These are phyloP conservation scores for Plectosphaerella plurivora DNA, from an alignment of 2,329 filamentous ascomycete genomes.

Conservation along the genomic window DNA sequence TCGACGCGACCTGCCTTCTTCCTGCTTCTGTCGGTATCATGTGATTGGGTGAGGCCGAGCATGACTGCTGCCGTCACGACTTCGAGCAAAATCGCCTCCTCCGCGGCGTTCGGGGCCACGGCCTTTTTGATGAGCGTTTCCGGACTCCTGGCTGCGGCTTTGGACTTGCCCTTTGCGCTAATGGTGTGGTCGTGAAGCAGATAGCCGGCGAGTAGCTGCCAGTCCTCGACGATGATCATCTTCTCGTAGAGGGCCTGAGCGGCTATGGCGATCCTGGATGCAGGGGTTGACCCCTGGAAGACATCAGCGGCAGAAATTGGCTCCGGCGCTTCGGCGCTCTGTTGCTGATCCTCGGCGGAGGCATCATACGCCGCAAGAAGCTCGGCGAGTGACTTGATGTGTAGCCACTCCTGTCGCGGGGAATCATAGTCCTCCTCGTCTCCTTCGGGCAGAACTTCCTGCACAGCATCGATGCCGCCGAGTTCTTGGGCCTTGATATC, in stretches of 20 bases:
- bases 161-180: conserved; percentile 47
- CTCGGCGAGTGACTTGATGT: conserved; percentile 85
- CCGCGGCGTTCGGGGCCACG: conserved; percentile 67
- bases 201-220: conserved; percentile 87
- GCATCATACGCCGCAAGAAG: conserved; percentile 77
- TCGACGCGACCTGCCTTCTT: conserved; percentile 57
- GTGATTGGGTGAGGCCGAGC: conserved; percentile 60
- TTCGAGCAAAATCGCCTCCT: conserved; percentile 83
- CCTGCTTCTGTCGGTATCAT: conserved; percentile 59
- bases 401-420: conserved; percentile 80
- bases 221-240: conserved; percentile 74
- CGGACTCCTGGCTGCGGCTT: conserved; percentile 49
- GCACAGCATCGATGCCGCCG: conserved; percentile 71
- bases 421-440: conserved; percentile 74
- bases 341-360: conserved; percentile 56
- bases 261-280: conserved; percentile 81
- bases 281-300: conserved; percentile 60
- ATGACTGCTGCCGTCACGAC: conserved; percentile 81
- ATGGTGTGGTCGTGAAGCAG: conserved; percentile 86
- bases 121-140: conserved; percentile 64
- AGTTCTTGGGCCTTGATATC: conserved; percentile 78
- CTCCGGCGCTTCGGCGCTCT: conserved; percentile 35
- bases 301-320: conserved; percentile 48
- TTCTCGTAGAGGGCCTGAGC: conserved; percentile 82
- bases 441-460: conserved; percentile 67